Evolutionary conservation across 257 asterid species (phyloP).

Genomic region (Nicotiana otophora): DNA sequence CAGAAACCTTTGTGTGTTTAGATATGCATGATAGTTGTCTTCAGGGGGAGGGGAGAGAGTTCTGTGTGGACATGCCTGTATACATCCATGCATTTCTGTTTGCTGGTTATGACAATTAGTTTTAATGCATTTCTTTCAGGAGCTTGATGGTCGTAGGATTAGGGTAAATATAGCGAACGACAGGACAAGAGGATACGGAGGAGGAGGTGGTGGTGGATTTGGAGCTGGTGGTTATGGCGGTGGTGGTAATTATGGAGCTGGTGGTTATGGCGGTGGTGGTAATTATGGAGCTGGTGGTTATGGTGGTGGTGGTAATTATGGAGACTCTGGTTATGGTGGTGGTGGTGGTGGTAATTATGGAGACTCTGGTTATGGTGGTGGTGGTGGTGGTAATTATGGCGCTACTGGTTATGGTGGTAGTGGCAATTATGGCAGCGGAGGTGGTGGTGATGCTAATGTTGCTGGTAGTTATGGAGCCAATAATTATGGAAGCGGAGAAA

Average conservation of each 20-base stretch:
- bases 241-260: constrained; percentile 1
- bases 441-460: constrained; percentile 19
- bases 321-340: constrained; percentile 3
- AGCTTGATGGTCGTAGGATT: constrained; percentile 67
- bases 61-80: background rate
- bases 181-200: constrained; percentile 45
- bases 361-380: background rate
- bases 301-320: constrained; percentile 11
- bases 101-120: background rate
- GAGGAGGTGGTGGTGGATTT: constrained; percentile 30
- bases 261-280: constrained; percentile 3
- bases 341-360: constrained; percentile 21
- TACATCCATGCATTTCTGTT: background rate
- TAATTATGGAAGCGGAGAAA: constrained; percentile 25
- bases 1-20: background rate
- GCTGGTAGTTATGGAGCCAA: background rate
- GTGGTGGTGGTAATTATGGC: constrained; percentile 10
- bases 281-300: background rate
- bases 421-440: constrained; percentile 14
- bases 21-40: background rate
- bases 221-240: constrained; percentile 22
- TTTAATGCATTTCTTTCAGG: constrained; percentile 32
- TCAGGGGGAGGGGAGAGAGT: background rate
- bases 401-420: background rate
- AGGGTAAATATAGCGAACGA: constrained; percentile 73